Evolutionary conservation across 192 early-diverging fungal species (phyloP).

Genomic region (Gryganskiella cystojenkinii): DNA sequence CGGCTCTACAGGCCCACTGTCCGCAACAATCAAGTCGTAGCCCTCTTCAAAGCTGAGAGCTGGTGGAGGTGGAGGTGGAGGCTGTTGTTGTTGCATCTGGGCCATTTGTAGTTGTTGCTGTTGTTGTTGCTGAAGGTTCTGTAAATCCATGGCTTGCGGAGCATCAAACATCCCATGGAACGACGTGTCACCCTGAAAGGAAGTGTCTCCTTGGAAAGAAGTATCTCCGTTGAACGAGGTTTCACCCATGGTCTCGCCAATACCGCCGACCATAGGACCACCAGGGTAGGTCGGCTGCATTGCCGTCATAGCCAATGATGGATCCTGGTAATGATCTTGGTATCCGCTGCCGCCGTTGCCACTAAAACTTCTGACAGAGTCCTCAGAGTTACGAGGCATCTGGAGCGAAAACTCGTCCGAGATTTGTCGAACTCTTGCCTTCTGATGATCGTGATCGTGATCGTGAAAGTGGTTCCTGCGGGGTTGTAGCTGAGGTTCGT

Average conservation of each 20-base stretch:
- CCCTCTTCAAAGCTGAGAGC: conserved; percentile 49
- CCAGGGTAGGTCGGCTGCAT: neutral
- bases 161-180: conserved; percentile 1
- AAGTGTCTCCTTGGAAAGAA: neutral
- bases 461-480: conserved; percentile 41
- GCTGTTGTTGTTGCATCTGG: too few species aligned
- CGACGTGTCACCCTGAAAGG: neutral
- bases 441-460: conserved; percentile 1
- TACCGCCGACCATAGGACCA: too few species aligned
- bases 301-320: neutral
- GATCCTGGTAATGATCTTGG: conserved; percentile 19
- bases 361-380: conserved; percentile 11
- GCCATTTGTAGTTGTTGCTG: neutral
- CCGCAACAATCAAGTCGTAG: conserved; percentile 23
- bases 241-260: too few species aligned
- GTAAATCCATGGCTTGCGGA: neutral
- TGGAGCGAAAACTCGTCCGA: conserved; percentile 47
- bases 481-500: conserved; percentile 36
- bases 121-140: conserved; percentile 8
- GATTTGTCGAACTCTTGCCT: conserved; percentile 27
- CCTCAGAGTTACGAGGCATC: conserved; percentile 44
- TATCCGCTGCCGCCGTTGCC: conserved; percentile 11
- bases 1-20: neutral
- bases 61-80: neutral
- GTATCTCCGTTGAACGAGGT: too few species aligned